These are phyloP conservation scores for Moesziomyces parantarcticus DNA, from an alignment of 1,284 basidiomycete genomes.

Conservation along the genomic window DNA sequence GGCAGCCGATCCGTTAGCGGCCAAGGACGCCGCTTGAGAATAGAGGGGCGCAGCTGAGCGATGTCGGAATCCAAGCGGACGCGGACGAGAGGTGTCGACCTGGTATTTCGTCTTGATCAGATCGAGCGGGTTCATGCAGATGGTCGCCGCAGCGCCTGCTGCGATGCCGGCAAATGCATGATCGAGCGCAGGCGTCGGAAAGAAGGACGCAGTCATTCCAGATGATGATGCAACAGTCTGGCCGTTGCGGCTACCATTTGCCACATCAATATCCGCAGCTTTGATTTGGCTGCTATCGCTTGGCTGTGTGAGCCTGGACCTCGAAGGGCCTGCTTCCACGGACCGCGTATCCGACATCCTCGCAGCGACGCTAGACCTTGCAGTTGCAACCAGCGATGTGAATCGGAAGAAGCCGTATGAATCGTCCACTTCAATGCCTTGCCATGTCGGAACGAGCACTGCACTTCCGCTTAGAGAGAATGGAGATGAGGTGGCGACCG, in stretches of 20 bases:
- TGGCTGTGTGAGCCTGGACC: neutral
- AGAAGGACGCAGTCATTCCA: constrained; percentile 41
- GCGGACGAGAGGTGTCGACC: constrained; percentile 69
- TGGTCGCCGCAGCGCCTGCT: constrained; percentile 89
- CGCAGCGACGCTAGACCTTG: too few species aligned
- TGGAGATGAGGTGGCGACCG: too few species aligned
- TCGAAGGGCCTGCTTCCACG: constrained; percentile 26
- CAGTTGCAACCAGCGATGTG: too few species aligned
- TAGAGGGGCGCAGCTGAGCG: constrained; percentile 2
- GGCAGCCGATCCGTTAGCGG: neutral
- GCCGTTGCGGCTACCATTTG: constrained; percentile 18
- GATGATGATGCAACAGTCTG: constrained; percentile 14
- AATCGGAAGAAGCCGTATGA: too few species aligned
- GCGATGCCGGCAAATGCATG: constrained; percentile 94
- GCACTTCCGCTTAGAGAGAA: too few species aligned
- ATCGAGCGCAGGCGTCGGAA: constrained; percentile 72
- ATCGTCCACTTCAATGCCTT: too few species aligned
- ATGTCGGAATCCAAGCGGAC: constrained; percentile 21
- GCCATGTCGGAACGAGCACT: too few species aligned
- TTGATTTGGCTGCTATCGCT: constrained; percentile 9
- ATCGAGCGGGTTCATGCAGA: constrained; percentile 98
- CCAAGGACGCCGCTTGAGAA: constrained; percentile 10
- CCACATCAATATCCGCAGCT: constrained; percentile 18
- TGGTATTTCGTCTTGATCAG: constrained; percentile 95
- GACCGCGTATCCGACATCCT: constrained; percentile 12